Evolutionary conservation across 192 early-diverging fungal genomes (phyloP).

Genomic region (Chytriomyces hyalinus): DNA sequence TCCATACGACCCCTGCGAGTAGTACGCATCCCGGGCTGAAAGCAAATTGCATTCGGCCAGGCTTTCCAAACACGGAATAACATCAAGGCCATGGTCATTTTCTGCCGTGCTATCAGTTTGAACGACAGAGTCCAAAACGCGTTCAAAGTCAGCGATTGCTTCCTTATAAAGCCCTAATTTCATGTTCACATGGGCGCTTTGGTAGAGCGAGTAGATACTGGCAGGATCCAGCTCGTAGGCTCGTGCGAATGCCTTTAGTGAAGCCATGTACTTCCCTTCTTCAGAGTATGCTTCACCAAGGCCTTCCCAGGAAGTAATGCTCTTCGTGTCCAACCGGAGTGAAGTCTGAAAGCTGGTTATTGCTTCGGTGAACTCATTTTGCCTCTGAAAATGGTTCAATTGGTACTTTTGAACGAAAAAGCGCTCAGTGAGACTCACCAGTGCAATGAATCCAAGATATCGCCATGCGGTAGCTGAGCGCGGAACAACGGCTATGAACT

Average conservation of each 20-base stretch:
- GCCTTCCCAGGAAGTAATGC: constrained; percentile 59
- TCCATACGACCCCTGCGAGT: constrained; percentile 38
- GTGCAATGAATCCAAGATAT: constrained; percentile 71
- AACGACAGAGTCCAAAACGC: constrained; percentile 22
- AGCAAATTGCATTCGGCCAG: constrained; percentile 34
- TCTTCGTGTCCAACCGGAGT: constrained; percentile 71
- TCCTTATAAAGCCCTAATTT: constrained; percentile 47
- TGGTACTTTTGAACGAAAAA: neutral
- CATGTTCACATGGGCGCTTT: constrained; percentile 33
- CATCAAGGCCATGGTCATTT: neutral
- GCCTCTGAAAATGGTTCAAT: constrained; percentile 28
- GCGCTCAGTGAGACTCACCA: constrained; percentile 54
- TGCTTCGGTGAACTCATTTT: constrained; percentile 35
- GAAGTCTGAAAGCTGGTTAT: constrained; percentile 75
- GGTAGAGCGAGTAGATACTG: constrained; percentile 31
- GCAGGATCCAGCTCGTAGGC: constrained; percentile 65
- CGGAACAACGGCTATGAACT: constrained; percentile 46
- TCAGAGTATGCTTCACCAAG: constrained; percentile 51
- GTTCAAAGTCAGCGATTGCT: constrained; percentile 33
- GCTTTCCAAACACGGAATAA: constrained; percentile 43
- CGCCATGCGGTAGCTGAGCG: constrained; percentile 79
- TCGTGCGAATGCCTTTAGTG: constrained; percentile 76
- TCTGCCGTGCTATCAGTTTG: neutral
- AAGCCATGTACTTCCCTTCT: constrained; percentile 81
- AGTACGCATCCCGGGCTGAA: constrained; percentile 27